Percentiles rank a stretch among this genome's conserved stretches.
Evolutionary conservation across 495 filamentous ascomycete genomes (phyloP).

Genomic region (Xylaria castorea): DNA sequence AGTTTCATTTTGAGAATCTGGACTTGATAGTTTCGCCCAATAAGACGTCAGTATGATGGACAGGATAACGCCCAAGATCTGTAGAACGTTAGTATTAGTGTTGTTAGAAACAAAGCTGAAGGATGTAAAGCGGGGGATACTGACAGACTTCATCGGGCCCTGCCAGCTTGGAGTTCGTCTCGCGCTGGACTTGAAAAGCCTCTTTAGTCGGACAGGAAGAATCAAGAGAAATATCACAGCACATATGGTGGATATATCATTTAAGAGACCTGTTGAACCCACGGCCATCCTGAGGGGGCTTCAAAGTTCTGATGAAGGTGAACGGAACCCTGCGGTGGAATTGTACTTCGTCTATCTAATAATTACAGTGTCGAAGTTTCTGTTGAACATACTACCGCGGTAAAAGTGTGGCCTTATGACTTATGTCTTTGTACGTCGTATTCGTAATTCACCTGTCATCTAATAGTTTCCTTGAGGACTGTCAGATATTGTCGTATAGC

Average conservation of each 20-base stretch:
- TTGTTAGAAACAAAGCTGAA: neutral
- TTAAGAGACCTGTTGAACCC: neutral
- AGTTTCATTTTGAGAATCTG: neutral
- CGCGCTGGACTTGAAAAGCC: neutral
- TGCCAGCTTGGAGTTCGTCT: slow-evolving; percentile 1
- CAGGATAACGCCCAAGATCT: neutral
- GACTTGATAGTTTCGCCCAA: neutral
- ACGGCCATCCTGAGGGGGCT: neutral
- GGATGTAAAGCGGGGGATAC: neutral
- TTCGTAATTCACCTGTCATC: neutral
- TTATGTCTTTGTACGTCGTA: neutral
- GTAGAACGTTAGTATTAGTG: neutral
- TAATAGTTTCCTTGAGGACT: neutral
- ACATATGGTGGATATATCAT: neutral
- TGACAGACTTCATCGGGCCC: neutral
- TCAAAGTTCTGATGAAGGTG: neutral
- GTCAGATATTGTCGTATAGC: neutral
- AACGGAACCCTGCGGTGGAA: neutral
- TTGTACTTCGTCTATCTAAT: neutral
- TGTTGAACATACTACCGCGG: neutral
- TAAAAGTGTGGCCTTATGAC: neutral
- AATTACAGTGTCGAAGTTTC: neutral
- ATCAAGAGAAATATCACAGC: slow-evolving; percentile 9
- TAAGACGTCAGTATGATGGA: neutral
- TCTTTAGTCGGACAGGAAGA: neutral